Base-by-base conservation (phyloP, 2,329 filamentous ascomycete species). In the Hypoxylon sp. region DNA sequence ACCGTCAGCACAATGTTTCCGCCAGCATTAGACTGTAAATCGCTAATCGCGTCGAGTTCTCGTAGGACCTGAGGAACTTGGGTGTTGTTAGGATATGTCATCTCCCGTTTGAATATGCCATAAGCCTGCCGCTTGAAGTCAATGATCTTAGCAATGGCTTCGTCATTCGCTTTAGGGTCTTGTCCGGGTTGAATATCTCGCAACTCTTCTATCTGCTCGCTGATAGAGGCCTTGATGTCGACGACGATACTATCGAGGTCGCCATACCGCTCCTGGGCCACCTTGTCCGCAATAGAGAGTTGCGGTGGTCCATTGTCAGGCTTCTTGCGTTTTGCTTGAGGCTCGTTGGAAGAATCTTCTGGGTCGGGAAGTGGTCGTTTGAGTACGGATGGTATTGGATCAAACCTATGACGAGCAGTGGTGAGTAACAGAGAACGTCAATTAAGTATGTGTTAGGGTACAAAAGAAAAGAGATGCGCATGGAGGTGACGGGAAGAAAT, bases 1-100 rank as follows among this genome's bases (percentile, higher is more conserved):
- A 97, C 83, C 0, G 93, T 95, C 64, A 98, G 83, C 5, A 95
- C 90, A 14, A 89, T 86, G 61, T 86, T 80, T 71, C 86, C 78
- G 71, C 83, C 76, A 19, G 83, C 77, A 24, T 80, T 78, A 3
- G 79, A 77, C 17, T 80, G 78, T 29, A 80, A 70, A 52, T 80
- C 79, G 44, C 81, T 82, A 54, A 82, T 80, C n/a, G 78, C 70
- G 10, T 82, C 79, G 9, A 80, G 74, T 37, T 80, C 77, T 11
- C 76, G 74, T 37, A 80, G 74, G n/a, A 74, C 76, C 39, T 80
- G 79, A 22, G 82, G 69, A 75, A 74, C 55, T 72, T 75, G 67
- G 67, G 76, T 75, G 61, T 81, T 72, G 70, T 80, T 75, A 69
- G 85, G 83, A 78, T 88, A 85, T 26, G 84, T 81, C 67, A 86